phyloP scores from a whole-genome alignment of 495 filamentous ascomycete species.

The Podospora pseudopauciseta region DNA sequence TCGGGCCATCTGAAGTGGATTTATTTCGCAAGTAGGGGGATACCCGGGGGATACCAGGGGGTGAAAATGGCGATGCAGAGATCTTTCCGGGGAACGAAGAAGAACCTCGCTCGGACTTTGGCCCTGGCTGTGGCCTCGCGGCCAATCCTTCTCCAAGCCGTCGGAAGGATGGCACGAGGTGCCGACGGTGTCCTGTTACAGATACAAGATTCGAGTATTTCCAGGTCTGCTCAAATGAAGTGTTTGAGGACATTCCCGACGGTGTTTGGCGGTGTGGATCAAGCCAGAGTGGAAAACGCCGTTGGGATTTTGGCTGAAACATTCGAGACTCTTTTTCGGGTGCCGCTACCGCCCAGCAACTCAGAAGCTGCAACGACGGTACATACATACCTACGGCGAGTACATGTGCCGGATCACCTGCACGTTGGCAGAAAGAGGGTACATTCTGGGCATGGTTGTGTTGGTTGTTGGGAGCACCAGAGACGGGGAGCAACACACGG shows the following conservation, averaged over 20 bases:
- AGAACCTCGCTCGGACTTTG: conserved; percentile 2
- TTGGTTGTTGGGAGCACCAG: not conserved
- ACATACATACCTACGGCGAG: not conserved
- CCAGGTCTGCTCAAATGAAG: not conserved
- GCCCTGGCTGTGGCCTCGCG: not conserved
- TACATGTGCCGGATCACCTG: not conserved
- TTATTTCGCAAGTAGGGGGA: not conserved
- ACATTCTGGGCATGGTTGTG: not conserved
- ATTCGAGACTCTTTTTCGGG: not conserved
- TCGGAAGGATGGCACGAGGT: conserved; percentile 3
- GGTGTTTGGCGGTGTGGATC: not conserved
- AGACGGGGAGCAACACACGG: not conserved
- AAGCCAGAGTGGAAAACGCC: not conserved
- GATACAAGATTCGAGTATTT: not conserved
- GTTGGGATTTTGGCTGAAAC: not conserved
- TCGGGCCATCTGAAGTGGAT: not conserved
- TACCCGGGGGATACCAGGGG: too few species aligned
- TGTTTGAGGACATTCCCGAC: conserved; percentile 2
- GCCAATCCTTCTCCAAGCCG: not conserved
- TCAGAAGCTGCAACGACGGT: not conserved
- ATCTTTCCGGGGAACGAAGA: not conserved
- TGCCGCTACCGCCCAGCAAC: not conserved
- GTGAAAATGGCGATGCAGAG: not conserved
- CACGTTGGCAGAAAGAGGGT: not conserved
- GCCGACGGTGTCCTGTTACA: not conserved